Evolutionary conservation across 768 basidiomycete genomes (phyloP).

Genomic region (Lactifluus subvellereus): DNA sequence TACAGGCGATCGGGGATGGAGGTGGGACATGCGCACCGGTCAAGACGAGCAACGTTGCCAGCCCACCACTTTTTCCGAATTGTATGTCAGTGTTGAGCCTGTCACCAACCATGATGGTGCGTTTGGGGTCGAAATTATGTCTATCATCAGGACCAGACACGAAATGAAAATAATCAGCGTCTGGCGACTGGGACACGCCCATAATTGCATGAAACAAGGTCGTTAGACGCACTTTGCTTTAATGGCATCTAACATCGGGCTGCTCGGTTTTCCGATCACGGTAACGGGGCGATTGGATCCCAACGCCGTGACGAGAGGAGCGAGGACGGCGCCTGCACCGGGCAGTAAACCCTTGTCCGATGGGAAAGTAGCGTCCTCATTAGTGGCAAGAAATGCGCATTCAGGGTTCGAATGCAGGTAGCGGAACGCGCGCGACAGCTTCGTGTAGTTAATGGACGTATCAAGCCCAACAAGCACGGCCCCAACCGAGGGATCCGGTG

Average conservation of each 20-base stretch:
- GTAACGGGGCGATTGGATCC: constrained; percentile 54
- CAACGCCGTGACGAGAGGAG: constrained; percentile 70
- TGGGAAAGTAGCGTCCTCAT: constrained; percentile 91
- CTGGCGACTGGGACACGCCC: constrained; percentile 9
- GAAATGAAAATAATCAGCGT: neutral
- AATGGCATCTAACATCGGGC: constrained; percentile 91
- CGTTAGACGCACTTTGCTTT: constrained; percentile 52
- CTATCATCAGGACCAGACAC: constrained; percentile 35
- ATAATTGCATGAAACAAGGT: neutral
- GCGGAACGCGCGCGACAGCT: constrained; percentile 86
- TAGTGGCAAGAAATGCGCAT: constrained; percentile 85
- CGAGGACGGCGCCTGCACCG: constrained; percentile 79
- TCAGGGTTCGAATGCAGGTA: constrained; percentile 77
- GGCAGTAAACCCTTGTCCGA: constrained; percentile 66
- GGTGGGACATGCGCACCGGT: constrained; percentile 53
- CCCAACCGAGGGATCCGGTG: constrained; percentile 70
- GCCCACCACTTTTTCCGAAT: constrained; percentile 83
- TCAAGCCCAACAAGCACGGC: constrained; percentile 96
- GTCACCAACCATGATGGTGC: constrained; percentile 95
- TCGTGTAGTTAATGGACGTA: constrained; percentile 83
- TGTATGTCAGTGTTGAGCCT: constrained; percentile 92
- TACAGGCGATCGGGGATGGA: neutral
- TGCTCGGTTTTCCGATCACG: constrained; percentile 86
- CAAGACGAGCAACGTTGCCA: constrained; percentile 84
- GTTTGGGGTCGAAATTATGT: constrained; percentile 76